Percentiles rank a stretch among this genome's conserved stretches.
Conservation (phyloP, 176 grass and related monocot genomes). For the Triticum dicoccoides region DNA sequence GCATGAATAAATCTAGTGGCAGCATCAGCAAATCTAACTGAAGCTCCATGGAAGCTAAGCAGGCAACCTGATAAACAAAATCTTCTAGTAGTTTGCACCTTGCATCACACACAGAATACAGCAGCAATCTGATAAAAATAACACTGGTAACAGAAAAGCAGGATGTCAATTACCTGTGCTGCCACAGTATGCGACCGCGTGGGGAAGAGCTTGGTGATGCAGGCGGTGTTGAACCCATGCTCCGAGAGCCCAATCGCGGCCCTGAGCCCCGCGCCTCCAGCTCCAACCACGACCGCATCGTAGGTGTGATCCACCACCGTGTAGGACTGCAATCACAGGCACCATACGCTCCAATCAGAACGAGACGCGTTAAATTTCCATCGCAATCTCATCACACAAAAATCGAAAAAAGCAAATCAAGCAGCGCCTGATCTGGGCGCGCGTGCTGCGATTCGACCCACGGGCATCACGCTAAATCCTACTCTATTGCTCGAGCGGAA, state of each 20-base stretch:
- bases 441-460: slow-evolving; percentile 15
- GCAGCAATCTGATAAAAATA: background rate
- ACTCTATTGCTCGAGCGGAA: background rate
- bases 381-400: background rate
- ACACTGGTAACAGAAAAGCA: background rate
- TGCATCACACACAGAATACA: background rate
- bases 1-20: background rate
- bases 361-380: too few relatives aligned
- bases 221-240: slow-evolving; percentile 90
- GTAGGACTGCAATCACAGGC: slow-evolving; percentile 45
- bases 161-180: slow-evolving; percentile 48
- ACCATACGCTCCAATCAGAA: background rate
- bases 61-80: background rate
- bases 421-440: slow-evolving; percentile 44
- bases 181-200: slow-evolving; percentile 88
- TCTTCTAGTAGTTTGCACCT: background rate
- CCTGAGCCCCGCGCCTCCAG: slow-evolving; percentile 81
- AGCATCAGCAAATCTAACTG: background rate
- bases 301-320: slow-evolving; percentile 90
- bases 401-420: slow-evolving; percentile 22
- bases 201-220: slow-evolving; percentile 95
- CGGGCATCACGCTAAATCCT: background rate
- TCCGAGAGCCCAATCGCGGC: slow-evolving; percentile 88
- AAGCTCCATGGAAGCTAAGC: background rate
- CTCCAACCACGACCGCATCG: slow-evolving; percentile 88